Evolutionary conservation across 2,329 filamentous ascomycete genomes (phyloP).

Genomic region (Penicillium sp.): DNA sequence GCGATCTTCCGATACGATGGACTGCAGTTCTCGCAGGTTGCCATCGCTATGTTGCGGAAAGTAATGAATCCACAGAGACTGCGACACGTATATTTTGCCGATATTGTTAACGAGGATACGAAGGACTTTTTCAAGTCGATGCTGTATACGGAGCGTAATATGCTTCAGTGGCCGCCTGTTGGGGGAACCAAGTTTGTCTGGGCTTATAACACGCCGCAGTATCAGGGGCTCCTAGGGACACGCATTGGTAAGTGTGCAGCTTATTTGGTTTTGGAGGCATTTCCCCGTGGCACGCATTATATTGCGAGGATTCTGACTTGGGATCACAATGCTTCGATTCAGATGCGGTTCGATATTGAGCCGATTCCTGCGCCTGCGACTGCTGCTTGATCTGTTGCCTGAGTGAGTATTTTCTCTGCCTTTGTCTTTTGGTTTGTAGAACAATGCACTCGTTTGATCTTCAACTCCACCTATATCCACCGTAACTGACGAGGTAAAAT

Average conservation of each 20-base stretch:
- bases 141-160: neutral
- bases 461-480: neutral
- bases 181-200: neutral
- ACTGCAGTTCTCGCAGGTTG: constrained; percentile 2
- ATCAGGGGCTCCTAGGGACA: constrained; percentile 3
- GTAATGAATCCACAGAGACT: neutral
- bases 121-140: neutral
- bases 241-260: constrained; percentile 1
- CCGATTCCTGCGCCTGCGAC: neutral
- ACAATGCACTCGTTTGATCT: neutral
- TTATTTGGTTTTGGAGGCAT: neutral
- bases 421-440: too few species aligned
- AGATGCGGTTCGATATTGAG: constrained; percentile 7
- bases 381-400: neutral
- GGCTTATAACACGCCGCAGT: constrained; percentile 1
- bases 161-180: neutral
- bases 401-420: neutral
- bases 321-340: neutral
- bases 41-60: neutral
- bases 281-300: constrained; percentile 5
- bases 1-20: neutral
- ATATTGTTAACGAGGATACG: neutral
- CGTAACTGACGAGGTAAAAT: neutral
- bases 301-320: constrained; percentile 1
- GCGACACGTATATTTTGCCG: neutral